Base-by-base conservation (phyloP, 2,329 filamentous ascomycete genomes). In the Aureobasidium sp. region DNA sequence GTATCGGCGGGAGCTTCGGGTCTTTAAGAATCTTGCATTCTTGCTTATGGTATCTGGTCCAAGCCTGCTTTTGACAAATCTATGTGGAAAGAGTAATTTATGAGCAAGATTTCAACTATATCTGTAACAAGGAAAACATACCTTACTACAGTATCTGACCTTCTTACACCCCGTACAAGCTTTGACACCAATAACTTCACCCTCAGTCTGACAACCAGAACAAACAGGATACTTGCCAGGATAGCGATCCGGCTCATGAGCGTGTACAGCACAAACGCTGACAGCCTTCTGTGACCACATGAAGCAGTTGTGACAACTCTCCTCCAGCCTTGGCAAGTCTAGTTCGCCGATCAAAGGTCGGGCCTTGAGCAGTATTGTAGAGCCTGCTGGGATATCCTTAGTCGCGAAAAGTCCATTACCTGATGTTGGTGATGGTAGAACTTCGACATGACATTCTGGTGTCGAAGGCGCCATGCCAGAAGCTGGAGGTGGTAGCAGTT, bases 61-160 rank as follows among this genome's bases (percentile, higher is more conserved):
- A 88, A 30, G 83, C 79, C 66, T 78, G 76, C 47, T 75, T 72
- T 73, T 88, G 85, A 68, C 85, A 88, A 32, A 68, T 72, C 82
- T 86, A 62, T 39, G 49, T 57, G 36, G 34, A n/a, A 60, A 29
- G 14, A n/a, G 8, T 6, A 8, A 27, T 36, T 5, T 7, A 58
- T 37, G 25, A 54, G 51, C 11, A 11, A 10, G 16, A 5, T 30
- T 7, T 47, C 11, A 13, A 45, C 3, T 25, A 29, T 11, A 7
- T 42, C 4, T 5, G n/a, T 42, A 37, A 32, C 14, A 11, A 14
- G 5, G 1, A 13, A 47, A 21, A 1, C 57, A 39, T 69, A 85
- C 83, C 76, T 79, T 83, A 65, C 79, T 78, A 69, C 85, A 87
- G 69, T 86, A 87, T 64, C 76, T 80, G 2, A 85, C 79, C 36